Evolutionary conservation across 1,284 basidiomycete genomes (phyloP), one percentile per base, ranked within the genome.

Genomic region (Cryptococcus hybrid): DNA sequence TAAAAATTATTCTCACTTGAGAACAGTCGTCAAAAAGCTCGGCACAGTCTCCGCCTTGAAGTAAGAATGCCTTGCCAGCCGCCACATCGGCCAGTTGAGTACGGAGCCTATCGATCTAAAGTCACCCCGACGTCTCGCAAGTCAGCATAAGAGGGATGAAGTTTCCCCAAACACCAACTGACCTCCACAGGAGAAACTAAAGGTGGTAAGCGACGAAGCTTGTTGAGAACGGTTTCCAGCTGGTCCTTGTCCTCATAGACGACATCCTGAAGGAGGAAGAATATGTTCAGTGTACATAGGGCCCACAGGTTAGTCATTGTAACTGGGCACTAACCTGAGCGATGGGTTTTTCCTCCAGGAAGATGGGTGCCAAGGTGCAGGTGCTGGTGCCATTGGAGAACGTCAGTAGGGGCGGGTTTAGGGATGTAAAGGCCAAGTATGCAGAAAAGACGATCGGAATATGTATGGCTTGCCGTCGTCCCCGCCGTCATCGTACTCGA

Each of bases 31-130:
- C 88, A 12, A 68, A 94, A 71, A 89, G 88, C 77, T 95, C 94
- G 24, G 94, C 95, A 69, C 94, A 99, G 74, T 99, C 96, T 8
- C 95, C 96, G 2, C 94, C 93, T 65, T 99, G 95, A 0, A 99
- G 84, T 36, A 99, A 82, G 78, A 99, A 99, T 0, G 92, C 92
- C 70, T 93, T 85, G 62, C 89, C 88, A n/a, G 82, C 81, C 58
- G 94, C 89, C 5, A 95, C 92, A 50, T 85, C 84, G 15, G 83
- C 81, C 18, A 97, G 82, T 66, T 95, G 89, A 68, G 86, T 80
- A 50, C 90, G 83, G 54, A 97, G 82, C 6, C 90, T 83, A 74
- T 95, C 91, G 68, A 96, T 90, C 92, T 95, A 11, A 11, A 15
- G 15, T 13, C n/a, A 40, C 2, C 39, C 12, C 11, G 15, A 18